Evolutionary conservation across 1,284 basidiomycete species (phyloP).

Genomic region (Bjerkandera adusta): DNA sequence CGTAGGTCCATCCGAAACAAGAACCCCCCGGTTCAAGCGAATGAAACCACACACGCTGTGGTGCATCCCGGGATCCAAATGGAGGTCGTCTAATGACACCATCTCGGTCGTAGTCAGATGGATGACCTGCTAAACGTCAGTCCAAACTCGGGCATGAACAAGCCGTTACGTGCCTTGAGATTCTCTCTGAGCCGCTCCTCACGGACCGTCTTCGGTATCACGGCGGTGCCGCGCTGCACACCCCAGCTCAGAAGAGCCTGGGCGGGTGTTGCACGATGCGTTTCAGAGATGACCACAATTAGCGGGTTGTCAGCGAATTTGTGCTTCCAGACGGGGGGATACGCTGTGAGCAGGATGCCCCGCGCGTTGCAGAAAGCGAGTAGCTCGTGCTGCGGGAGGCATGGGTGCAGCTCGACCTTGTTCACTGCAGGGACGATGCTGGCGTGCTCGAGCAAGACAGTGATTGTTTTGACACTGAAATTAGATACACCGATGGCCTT

Average conservation of each 20-base stretch:
- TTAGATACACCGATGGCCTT: slow-evolving; percentile 69
- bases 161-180: slow-evolving; percentile 34
- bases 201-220: slow-evolving; percentile 51
- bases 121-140: slow-evolving; percentile 32
- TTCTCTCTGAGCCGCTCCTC: slow-evolving; percentile 46
- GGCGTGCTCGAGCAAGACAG: slow-evolving; percentile 35
- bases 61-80: slow-evolving; percentile 44
- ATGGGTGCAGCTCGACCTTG: slow-evolving; percentile 64
- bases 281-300: slow-evolving; percentile 44
- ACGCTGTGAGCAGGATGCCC: slow-evolving; percentile 66
- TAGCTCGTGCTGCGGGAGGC: slow-evolving; percentile 54
- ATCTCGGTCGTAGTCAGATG: slow-evolving; percentile 38
- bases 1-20: slow-evolving; percentile 51
- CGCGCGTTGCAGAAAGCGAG: slow-evolving; percentile 53
- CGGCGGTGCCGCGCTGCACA: slow-evolving; percentile 40
- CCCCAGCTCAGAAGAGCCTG: slow-evolving; percentile 56
- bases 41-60: slow-evolving; percentile 37
- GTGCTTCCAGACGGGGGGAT: slow-evolving; percentile 57
- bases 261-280: slow-evolving; percentile 42
- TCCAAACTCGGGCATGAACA: background rate
- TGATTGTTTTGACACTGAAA: slow-evolving; percentile 57
- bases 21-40: too few relatives aligned
- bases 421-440: slow-evolving; percentile 56
- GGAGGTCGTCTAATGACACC: slow-evolving; percentile 35
- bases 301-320: slow-evolving; percentile 19